Evolutionary conservation across 1,139 yeast genomes (phyloP).

Genomic region (Neolecta irregularis): DNA sequence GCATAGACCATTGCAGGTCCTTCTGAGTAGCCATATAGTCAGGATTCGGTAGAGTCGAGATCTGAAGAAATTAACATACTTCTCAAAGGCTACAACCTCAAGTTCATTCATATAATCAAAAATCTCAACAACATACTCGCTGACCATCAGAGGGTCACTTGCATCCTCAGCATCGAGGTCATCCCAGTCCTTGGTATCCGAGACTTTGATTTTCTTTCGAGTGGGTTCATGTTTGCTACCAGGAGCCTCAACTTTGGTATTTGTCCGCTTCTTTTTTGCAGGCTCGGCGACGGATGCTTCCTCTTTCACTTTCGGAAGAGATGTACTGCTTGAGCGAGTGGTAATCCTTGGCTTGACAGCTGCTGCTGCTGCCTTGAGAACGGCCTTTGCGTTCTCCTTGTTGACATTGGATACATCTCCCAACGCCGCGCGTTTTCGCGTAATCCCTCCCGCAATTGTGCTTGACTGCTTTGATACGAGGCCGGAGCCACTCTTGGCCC

Average conservation of each 20-base stretch:
- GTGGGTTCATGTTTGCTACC: constrained; percentile 2
- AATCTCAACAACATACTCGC: constrained; percentile 81
- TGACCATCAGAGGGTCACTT: constrained; percentile 89
- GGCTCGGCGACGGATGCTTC: not conserved
- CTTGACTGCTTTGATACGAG: not conserved
- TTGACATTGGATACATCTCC: constrained; percentile 24
- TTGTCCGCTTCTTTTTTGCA: not conserved
- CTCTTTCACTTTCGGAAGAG: not conserved
- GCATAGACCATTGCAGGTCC: constrained; percentile 66
- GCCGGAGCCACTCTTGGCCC: not conserved
- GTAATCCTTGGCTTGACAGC: constrained; percentile 6
- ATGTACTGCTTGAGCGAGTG: not conserved
- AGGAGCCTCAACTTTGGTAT: constrained; percentile 3
- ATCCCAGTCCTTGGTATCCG: constrained; percentile 39
- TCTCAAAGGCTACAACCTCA: constrained; percentile 27
- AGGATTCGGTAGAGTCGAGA: constrained; percentile 61
- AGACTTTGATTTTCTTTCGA: constrained; percentile 2
- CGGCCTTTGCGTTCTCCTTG: constrained; percentile 6
- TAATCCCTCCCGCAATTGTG: constrained; percentile 3
- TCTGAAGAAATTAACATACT: constrained; percentile 9
- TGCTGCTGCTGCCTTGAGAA: constrained; percentile 5
- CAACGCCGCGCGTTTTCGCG: constrained; percentile 22
- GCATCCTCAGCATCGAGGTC: constrained; percentile 82
- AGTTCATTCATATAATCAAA: constrained; percentile 63
- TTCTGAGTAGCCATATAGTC: constrained; percentile 61